Base-by-base conservation (phyloP, 2,329 filamentous ascomycete genomes). In the Aspergillus fructus region DNA sequence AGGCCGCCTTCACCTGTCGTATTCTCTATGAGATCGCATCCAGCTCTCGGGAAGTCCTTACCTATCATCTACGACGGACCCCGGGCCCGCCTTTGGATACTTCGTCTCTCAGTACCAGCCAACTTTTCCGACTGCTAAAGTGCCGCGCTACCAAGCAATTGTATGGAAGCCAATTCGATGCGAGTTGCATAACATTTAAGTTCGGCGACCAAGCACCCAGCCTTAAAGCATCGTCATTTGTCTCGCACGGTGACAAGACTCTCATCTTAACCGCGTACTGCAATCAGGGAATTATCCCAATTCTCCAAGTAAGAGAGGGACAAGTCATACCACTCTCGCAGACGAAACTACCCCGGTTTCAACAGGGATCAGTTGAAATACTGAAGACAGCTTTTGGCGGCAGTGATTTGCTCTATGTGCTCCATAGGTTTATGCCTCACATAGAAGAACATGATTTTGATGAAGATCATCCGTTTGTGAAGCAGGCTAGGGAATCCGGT, bases 1-100 rank as follows among this genome's bases (percentile, higher is more conserved):
- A 78, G 55, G 61, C 69, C 6, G 71, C 74, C 15, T 66, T 70
- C 17, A 64, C 71, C 40, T 77, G 74, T 59, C 71, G 63, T n/a
- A 61, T 63, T 40, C 63, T 78, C 12, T 70, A 72, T 60, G 57
- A 64, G 7, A 66, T 76, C 45, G 74, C 75, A 8, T 68, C 65
- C 1, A 65, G 55, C 39, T 72, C 65, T 49, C 71, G 75, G 33
- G 67, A 73, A 48, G 65, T 74, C 34, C 55, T 78, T 21, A 46
- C 74, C 2, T 67, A 71, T 51, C 77, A 78, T 52, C 60, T 79
- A 13, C 41, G 58, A 12, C 63, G 68, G 23, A 70, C 69, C 5
- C 76, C 76, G 1, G 76, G 75, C 2, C 24, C 60, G 12, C 62
- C 63, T 13, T 41, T 61, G 1, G 66, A 60, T 19, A 30, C 69